A percentile compares a stretch with the other conserved stretches of the same genome.
Conservation (phyloP, 2,329 filamentous ascomycete genomes). For the Nothopassalora personata region DNA sequence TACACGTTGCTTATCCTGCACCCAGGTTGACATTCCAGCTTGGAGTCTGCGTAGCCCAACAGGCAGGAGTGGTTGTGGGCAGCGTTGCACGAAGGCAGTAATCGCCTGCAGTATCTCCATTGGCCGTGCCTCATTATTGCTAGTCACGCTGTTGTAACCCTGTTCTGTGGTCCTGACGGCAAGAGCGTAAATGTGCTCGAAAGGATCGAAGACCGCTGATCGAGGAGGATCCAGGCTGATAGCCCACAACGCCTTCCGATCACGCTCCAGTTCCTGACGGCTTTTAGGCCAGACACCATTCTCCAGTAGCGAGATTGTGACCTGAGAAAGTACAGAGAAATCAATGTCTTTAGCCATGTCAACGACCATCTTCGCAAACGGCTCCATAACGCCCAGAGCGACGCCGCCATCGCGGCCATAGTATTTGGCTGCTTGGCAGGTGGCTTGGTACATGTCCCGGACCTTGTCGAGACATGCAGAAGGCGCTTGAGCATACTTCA, state of each 20-base stretch:
- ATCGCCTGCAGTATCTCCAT: not conserved
- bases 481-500: conserved; percentile 32
- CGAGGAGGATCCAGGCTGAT: conserved; percentile 36
- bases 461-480: conserved; percentile 3
- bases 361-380: conserved; percentile 20
- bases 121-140: not conserved
- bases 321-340: conserved; percentile 6
- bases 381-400: conserved; percentile 62
- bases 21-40: conserved; percentile 56
- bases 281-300: conserved; percentile 50
- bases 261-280: conserved; percentile 59
- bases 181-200: conserved; percentile 61
- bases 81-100: conserved; percentile 28
- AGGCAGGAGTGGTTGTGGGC: conserved; percentile 46
- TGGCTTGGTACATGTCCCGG: conserved; percentile 28
- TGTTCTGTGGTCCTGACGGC: conserved; percentile 49
- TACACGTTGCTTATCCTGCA: conserved; percentile 48
- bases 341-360: conserved; percentile 11
- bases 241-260: conserved; percentile 63
- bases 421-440: conserved; percentile 49
- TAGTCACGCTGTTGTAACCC: conserved; percentile 48
- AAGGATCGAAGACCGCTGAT: conserved; percentile 50
- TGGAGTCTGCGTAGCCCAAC: conserved; percentile 58
- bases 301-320: conserved; percentile 20
- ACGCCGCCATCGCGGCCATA: conserved; percentile 65